phyloP scores from a whole-genome alignment of 108 stramenopile genomes.

The Cyclostephanos invisitatus region DNA sequence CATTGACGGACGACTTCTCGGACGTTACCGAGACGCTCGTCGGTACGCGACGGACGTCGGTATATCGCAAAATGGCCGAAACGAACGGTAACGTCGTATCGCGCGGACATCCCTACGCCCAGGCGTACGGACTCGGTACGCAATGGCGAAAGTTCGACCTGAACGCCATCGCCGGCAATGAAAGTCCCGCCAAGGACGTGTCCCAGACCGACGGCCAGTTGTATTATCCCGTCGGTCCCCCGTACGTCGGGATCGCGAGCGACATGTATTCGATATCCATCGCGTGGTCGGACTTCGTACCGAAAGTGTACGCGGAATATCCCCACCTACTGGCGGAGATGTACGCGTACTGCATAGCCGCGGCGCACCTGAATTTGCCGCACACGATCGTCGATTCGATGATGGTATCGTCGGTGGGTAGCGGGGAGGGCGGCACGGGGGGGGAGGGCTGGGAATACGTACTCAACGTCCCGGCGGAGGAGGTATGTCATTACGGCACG shows the following conservation, averaged over 20 bases:
- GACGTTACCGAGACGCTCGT: conserved; percentile 48
- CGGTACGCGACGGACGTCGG: conserved; percentile 15
- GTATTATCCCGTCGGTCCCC: conserved; percentile 86
- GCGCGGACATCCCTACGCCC: conserved; percentile 84
- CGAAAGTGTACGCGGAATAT: conserved; percentile 65
- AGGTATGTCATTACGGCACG: conserved; percentile 42
- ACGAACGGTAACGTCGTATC: conserved; percentile 70
- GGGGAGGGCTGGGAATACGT: conserved; percentile 57
- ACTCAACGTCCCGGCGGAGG: conserved; percentile 39
- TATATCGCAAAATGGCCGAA: conserved; percentile 7
- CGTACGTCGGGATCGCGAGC: conserved; percentile 82
- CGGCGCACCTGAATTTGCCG: conserved; percentile 69
- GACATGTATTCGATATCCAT: conserved; percentile 76
- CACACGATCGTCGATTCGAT: conserved; percentile 65
- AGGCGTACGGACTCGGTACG: conserved; percentile 84
- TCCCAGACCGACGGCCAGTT: conserved; percentile 44
- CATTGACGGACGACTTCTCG: conserved; percentile 74
- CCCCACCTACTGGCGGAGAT: conserved; percentile 76
- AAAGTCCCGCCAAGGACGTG: conserved; percentile 58
- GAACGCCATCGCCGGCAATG: conserved; percentile 59
- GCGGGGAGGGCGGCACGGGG: conserved; percentile 50
- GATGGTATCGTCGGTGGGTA: conserved; percentile 65
- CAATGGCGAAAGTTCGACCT: conserved; percentile 78
- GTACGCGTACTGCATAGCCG: conserved; percentile 83
- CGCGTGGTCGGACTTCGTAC: conserved; percentile 76